Percentiles rank a stretch among this genome's conserved stretches.
Conservation (phyloP, 768 basidiomycete species). For the Suillus cothurnatus region DNA sequence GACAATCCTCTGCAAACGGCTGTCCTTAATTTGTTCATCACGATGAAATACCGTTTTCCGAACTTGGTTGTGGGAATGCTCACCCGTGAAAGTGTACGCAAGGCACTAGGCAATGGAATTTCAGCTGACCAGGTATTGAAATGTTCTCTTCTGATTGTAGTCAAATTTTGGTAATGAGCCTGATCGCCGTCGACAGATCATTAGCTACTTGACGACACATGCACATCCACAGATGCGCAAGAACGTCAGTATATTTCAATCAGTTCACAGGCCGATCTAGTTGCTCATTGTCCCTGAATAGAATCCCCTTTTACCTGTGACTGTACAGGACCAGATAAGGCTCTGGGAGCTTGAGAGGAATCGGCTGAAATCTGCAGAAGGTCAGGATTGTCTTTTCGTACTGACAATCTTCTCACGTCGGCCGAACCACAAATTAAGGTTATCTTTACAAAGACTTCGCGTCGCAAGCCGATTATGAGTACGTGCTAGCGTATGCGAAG, state of each 20-base stretch:
- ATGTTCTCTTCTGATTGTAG: slow-evolving; percentile 26
- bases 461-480: slow-evolving; percentile 85
- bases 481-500: slow-evolving; percentile 83
- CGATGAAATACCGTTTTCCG: slow-evolving; percentile 91
- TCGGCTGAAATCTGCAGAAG: slow-evolving; percentile 85
- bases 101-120: slow-evolving; percentile 92
- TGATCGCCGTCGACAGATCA: slow-evolving; percentile 62
- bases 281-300: slow-evolving; percentile 34
- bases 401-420: slow-evolving; percentile 8
- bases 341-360: slow-evolving; percentile 97
- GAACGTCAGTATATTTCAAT: slow-evolving; percentile 56
- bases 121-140: slow-evolving; percentile 84
- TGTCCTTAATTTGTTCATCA: slow-evolving; percentile 91
- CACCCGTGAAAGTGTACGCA: slow-evolving; percentile 94
- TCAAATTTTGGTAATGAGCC: slow-evolving; percentile 16
- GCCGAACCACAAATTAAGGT: slow-evolving; percentile 46
- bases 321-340: slow-evolving; percentile 97
- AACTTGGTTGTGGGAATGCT: slow-evolving; percentile 97
- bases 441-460: slow-evolving; percentile 89
- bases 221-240: slow-evolving; percentile 98
- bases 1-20: slow-evolving; percentile 97
- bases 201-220: slow-evolving; percentile 91
- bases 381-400: slow-evolving; percentile 42
- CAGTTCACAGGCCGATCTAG: background rate
- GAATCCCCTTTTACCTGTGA: slow-evolving; percentile 94